Conservation (phyloP, 352 stramenopile genomes). For the Pythium diclinum region DNA sequence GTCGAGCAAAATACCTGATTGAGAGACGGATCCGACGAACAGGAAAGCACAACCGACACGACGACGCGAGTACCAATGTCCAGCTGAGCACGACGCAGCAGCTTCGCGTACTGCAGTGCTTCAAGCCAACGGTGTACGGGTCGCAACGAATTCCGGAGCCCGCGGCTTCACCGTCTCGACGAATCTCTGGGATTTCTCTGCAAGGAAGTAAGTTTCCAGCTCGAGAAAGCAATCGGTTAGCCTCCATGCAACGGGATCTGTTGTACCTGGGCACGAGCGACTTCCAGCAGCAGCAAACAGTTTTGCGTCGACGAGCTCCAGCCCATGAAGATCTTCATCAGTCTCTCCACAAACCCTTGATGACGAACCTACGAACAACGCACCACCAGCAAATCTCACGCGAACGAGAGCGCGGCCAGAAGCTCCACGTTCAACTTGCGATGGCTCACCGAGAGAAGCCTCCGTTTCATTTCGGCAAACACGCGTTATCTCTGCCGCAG, state of each 20-base stretch:
- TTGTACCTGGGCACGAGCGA: conserved; percentile 12
- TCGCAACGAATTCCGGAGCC: conserved; percentile 12
- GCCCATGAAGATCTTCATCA: background rate
- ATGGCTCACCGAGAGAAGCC: conserved; percentile 24
- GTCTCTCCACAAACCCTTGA: background rate
- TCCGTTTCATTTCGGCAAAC: conserved; percentile 25
- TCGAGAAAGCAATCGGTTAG: conserved; percentile 9
- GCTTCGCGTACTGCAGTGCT: conserved; percentile 52
- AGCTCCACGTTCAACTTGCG: conserved; percentile 22
- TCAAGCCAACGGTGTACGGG: conserved; percentile 56
- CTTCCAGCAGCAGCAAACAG: conserved; percentile 15
- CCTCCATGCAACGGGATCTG: conserved; percentile 13
- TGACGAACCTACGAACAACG: background rate
- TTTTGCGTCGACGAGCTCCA: background rate
- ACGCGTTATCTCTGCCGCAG: background rate
- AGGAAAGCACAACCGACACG: conserved; percentile 20
- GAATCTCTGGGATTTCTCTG: conserved; percentile 21
- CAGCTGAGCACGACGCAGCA: conserved; percentile 44
- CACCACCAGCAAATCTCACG: conserved; percentile 5
- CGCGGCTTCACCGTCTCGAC: background rate
- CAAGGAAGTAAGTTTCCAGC: conserved; percentile 20
- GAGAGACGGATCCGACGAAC: conserved; percentile 30
- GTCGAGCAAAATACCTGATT: conserved; percentile 31
- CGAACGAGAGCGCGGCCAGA: conserved; percentile 17
- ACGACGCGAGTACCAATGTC: conserved; percentile 16